These are phyloP conservation scores for Fusarium sp. DNA, from an alignment of 2,329 filamentous ascomycete species.

Conservation along the genomic window DNA sequence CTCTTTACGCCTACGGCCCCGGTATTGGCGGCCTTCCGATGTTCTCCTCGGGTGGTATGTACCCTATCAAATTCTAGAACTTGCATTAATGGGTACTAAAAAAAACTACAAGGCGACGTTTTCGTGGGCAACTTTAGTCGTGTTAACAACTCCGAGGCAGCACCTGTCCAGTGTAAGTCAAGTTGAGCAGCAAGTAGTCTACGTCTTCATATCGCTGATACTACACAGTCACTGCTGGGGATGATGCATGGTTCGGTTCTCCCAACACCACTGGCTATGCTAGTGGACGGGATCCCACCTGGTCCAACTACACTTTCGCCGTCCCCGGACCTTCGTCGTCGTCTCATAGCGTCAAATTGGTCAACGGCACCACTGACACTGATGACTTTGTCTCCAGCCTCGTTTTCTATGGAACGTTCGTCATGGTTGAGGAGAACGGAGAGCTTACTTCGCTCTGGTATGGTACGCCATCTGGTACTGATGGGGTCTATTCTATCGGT, in stretches of 20 bases:
- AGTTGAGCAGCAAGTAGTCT: rapidly evolving
- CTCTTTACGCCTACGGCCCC: constrained; percentile 19
- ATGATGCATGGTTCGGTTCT: background rate
- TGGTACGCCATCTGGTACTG: background rate
- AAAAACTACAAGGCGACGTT: background rate
- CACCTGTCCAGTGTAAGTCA: constrained; percentile 1
- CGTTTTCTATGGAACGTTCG: constrained; percentile 8
- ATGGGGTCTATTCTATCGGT: constrained; percentile 4
- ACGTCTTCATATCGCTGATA: background rate
- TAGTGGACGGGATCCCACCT: background rate
- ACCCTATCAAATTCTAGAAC: rapidly evolving
- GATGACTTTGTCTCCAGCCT: background rate
- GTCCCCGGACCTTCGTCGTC: constrained; percentile 4
- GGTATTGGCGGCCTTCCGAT: constrained; percentile 4
- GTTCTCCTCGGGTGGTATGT: constrained; percentile 12
- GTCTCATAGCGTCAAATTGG: background rate
- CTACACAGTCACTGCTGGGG: background rate
- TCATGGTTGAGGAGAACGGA: constrained; percentile 1
- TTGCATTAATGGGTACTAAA: background rate
- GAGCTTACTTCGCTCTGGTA: constrained; percentile 19
- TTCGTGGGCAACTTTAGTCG: constrained; percentile 19
- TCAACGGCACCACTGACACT: background rate
- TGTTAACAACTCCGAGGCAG: background rate
- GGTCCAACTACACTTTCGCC: constrained; percentile 9
- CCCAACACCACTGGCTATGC: constrained; percentile 8